Percentiles rank a stretch among this genome's conserved stretches.
Conservation (phyloP, 2,329 filamentous ascomycete genomes). For the Aspergillus sp. region DNA sequence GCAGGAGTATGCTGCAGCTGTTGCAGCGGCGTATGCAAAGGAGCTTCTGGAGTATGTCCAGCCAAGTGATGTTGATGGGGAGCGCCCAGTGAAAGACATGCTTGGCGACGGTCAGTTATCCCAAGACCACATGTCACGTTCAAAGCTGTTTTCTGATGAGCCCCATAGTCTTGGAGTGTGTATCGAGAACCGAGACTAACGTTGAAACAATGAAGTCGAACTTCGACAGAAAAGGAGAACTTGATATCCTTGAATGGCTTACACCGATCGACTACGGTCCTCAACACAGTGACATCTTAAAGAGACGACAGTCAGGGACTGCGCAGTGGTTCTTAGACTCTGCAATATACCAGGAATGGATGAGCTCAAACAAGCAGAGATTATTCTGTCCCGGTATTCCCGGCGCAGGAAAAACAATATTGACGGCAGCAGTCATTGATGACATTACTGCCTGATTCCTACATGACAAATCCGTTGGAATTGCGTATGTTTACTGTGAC, state of each 20-base stretch:
- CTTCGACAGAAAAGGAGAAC: too few relatives aligned
- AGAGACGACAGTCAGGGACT: background rate
- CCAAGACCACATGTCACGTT: background rate
- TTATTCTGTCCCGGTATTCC: background rate
- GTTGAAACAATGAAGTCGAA: too few relatives aligned
- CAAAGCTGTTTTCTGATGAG: background rate
- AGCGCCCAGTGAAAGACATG: background rate
- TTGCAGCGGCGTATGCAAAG: constrained; percentile 21
- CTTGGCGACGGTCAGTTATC: background rate
- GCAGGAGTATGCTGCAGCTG: constrained; percentile 20
- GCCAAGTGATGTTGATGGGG: background rate
- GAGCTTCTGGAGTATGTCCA: constrained; percentile 13
- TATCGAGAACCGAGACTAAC: too few relatives aligned
- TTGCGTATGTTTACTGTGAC: too few relatives aligned
- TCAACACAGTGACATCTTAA: background rate
- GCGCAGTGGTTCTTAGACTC: background rate
- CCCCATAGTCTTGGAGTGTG: too few relatives aligned
- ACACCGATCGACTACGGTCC: background rate
- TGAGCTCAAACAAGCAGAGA: background rate
- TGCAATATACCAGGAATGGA: background rate
- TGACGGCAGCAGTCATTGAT: too few relatives aligned
- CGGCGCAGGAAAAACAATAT: background rate
- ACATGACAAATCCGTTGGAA: background rate
- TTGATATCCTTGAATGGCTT: background rate
- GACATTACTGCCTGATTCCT: background rate